Conservation (phyloP, 2,329 filamentous ascomycete species). For the Aspergillus tamarii region DNA sequence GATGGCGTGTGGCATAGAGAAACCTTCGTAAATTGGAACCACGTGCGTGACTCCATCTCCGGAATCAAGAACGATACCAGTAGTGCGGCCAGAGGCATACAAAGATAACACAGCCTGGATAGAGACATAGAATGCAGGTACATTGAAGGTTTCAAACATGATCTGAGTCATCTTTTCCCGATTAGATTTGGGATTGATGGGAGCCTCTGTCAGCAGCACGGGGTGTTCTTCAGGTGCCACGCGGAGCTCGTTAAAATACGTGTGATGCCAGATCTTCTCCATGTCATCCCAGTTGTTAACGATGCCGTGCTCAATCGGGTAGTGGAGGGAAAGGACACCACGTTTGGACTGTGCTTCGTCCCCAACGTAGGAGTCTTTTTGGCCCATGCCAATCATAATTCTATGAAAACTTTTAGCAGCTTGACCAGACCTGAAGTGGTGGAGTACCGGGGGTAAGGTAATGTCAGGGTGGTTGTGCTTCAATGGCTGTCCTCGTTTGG, state of each 20-base stretch:
- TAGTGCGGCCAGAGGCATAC: slow-evolving; percentile 99
- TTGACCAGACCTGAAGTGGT: neutral
- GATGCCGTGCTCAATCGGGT: slow-evolving; percentile 99
- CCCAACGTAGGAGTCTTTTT: slow-evolving; percentile 99
- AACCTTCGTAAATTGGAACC: slow-evolving; percentile 99
- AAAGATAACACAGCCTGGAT: slow-evolving; percentile 99
- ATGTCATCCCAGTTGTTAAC: slow-evolving; percentile 99
- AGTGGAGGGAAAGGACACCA: slow-evolving; percentile 99
- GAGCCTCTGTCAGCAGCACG: slow-evolving; percentile 97
- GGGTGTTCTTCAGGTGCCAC: slow-evolving; percentile 99
- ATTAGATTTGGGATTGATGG: slow-evolving; percentile 99
- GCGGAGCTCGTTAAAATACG: slow-evolving; percentile 99
- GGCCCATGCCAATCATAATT: slow-evolving; percentile 99
- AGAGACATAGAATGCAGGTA: slow-evolving; percentile 99
- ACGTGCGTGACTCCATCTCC: slow-evolving; percentile 99
- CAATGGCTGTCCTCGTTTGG: neutral
- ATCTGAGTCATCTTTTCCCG: slow-evolving; percentile 99
- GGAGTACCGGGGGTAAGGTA: no score
- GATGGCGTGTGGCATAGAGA: slow-evolving; percentile 99
- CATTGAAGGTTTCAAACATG: slow-evolving; percentile 99
- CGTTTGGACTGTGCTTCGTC: slow-evolving; percentile 99
- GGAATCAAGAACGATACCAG: slow-evolving; percentile 99
- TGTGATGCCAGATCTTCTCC: slow-evolving; percentile 99
- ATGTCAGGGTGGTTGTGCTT: neutral
- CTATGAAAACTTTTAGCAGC: slow-evolving; percentile 51